These are phyloP conservation scores for Plantago lanceolata DNA, from an alignment of 305 asterid genomes.

Conservation along the genomic window DNA sequence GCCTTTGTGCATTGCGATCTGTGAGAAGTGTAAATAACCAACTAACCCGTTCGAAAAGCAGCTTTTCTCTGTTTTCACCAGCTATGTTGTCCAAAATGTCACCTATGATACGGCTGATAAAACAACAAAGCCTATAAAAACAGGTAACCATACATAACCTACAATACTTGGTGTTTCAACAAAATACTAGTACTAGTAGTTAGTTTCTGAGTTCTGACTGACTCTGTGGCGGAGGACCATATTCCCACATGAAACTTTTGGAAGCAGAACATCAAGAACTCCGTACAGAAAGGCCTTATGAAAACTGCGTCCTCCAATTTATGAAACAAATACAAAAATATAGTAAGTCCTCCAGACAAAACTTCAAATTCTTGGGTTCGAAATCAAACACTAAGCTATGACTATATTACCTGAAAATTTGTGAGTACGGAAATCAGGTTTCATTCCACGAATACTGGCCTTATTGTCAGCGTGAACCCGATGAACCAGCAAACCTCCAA, in stretches of 20 bases:
- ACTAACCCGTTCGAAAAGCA: slow-evolving; percentile 50
- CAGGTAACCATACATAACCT: not conserved
- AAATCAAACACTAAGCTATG: too few relatives aligned
- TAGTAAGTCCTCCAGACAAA: not conserved
- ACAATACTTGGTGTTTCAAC: not conserved
- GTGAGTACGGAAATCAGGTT: slow-evolving; percentile 37
- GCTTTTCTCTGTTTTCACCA: slow-evolving; percentile 31
- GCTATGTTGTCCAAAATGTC: slow-evolving; percentile 29
- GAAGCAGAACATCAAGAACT: slow-evolving; percentile 55
- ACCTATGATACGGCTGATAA: slow-evolving; percentile 37
- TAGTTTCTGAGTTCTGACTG: not conserved
- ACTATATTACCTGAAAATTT: slow-evolving; percentile 34
- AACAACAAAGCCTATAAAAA: not conserved
- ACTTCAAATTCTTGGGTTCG: not conserved
- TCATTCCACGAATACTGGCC: slow-evolving; percentile 24
- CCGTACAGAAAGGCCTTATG: slow-evolving; percentile 56
- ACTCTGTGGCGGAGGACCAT: slow-evolving; percentile 61
- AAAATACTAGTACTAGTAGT: not conserved
- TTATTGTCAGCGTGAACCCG: slow-evolving; percentile 30
- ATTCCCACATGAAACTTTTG: slow-evolving; percentile 55
- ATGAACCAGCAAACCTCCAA: slow-evolving; percentile 45
- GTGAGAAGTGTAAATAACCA: too few relatives aligned
- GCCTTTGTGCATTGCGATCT: too few relatives aligned
- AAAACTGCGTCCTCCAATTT: slow-evolving; percentile 37
- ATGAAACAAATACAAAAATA: not conserved